Evolutionary conservation across 2,329 filamentous ascomycete species (phyloP), one percentile per base, ranked within the genome.

Genomic region (Ceratocystis lukuohia): DNA sequence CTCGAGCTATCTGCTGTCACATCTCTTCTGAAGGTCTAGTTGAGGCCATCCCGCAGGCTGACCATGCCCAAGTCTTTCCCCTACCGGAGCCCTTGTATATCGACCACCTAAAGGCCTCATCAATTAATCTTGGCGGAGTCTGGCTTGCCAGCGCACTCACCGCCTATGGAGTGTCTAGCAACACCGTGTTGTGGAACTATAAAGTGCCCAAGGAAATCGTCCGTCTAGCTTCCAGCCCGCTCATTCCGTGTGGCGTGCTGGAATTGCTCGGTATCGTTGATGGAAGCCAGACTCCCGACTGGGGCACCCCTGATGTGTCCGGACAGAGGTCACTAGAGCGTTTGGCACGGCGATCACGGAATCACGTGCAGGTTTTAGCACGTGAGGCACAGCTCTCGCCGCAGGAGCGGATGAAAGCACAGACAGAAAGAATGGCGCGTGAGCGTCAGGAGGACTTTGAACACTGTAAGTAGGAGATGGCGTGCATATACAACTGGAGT

Each of bases 161-260:
- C 0, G 83, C 83, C 0, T 80, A 81, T 67, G 80, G 80, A 22
- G 82, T 80, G 1, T 76, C 79, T 0, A 80, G 76, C 62, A 77
- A 80, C 69, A 84, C 82, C 0, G 77, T 84, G 8, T 75, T 86
- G 2, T 86, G 83, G 83, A 82, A 80, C 71, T 85, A 84, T 74
- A 78, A 79, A 66, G 83, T 85, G 61, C 82, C 83, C 0, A 76
- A 80, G 22, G 76, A 78, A 2, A 73, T 85, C 3, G 70, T 84
- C 1, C 69, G 74, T 0, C 82, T 86, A 67, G 74, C 81, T 1
- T 76, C 79, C 7, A 77, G 77, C 37, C 79, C 80, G 20, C 80
- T 80, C 0, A 78, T 86, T 0, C 83, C 83, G 0, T 85, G 83
- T 70, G 84, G 83, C 41, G 75, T 85, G 33, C 76, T 86, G 33